Evolutionary conservation across 441 rosid species (phyloP).

Genomic region (Pelargonium fulgidum): DNA sequence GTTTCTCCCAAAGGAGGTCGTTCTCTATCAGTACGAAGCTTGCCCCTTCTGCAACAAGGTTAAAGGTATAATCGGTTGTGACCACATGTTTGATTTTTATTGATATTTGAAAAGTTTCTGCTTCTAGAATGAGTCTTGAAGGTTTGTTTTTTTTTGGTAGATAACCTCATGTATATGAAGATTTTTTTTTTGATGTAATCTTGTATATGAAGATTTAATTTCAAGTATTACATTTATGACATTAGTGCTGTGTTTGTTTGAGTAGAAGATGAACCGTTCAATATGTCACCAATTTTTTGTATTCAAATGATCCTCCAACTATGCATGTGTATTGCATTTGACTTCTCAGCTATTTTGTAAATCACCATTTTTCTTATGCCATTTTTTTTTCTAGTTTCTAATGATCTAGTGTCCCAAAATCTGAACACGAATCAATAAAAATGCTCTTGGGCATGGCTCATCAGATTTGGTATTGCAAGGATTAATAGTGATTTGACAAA

Average conservation of each 20-base stretch:
- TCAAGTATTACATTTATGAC: not conserved
- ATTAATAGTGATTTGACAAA: too few relatives aligned
- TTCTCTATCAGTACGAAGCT: slow-evolving; percentile 89
- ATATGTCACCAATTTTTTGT: too few relatives aligned
- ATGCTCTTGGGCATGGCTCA: not conserved
- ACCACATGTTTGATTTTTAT: not conserved
- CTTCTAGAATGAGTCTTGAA: not conserved
- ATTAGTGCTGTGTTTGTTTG: not conserved
- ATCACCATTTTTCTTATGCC: too few relatives aligned
- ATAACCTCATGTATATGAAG: not conserved
- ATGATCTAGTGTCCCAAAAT: too few relatives aligned
- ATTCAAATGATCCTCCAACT: too few relatives aligned
- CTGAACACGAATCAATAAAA: not conserved
- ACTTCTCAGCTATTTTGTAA: too few relatives aligned
- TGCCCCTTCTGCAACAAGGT: slow-evolving; percentile 97
- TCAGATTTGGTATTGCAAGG: not conserved
- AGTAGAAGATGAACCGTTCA: not conserved
- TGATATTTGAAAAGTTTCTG: not conserved
- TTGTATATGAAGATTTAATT: not conserved
- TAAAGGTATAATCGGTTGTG: slow-evolving; percentile 42
- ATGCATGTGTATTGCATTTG: too few relatives aligned
- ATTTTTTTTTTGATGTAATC: too few relatives aligned
- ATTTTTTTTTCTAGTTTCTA: too few relatives aligned
- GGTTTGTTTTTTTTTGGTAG: not conserved
- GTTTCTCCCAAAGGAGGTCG: slow-evolving; percentile 53